A percentile compares a stretch with the other conserved stretches of the same genome.
phyloP scores from a whole-genome alignment of 805 yeast genomes.

The Ogataea ganodermae region DNA sequence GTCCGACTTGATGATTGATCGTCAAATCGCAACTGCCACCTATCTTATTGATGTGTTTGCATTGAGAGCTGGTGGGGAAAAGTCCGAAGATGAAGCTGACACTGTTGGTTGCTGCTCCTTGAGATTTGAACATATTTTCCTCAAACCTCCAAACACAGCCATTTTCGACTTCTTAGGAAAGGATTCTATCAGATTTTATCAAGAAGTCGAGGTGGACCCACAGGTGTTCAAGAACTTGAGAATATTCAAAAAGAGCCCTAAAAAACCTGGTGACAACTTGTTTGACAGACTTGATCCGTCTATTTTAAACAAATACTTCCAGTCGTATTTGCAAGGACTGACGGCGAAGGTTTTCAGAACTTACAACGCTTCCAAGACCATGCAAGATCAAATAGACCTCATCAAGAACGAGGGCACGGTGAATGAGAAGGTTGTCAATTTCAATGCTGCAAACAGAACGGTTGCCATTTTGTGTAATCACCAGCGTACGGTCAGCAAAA shows the following conservation, averaged over 20 bases:
- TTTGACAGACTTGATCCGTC: conserved; percentile 89
- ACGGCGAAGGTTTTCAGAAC: conserved; percentile 98
- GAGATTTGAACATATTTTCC: conserved; percentile 83
- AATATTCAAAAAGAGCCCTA: conserved; percentile 86
- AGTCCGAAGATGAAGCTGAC: conserved; percentile 96
- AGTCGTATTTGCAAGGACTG: conserved; percentile 86
- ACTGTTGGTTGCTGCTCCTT: conserved; percentile 97
- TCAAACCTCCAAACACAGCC: conserved; percentile 83
- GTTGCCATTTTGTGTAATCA: conserved; percentile 97
- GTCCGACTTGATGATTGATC: conserved; percentile 74
- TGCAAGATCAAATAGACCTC: conserved; percentile 90
- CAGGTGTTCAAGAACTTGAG: conserved; percentile 88
- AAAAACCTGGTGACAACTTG: conserved; percentile 87
- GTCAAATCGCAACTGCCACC: conserved; percentile 93
- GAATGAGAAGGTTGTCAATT: conserved; percentile 81
- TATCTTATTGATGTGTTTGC: conserved; percentile 92
- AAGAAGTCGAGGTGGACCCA: conserved; percentile 88
- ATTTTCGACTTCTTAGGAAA: conserved; percentile 93
- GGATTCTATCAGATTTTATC: conserved; percentile 88
- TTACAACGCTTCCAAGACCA: conserved; percentile 91
- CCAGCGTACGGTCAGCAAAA: conserved; percentile 88
- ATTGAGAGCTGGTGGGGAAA: conserved; percentile 97
- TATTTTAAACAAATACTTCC: conserved; percentile 80
- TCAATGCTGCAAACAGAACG: conserved; percentile 92
- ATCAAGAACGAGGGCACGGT: conserved; percentile 86